These are phyloP conservation scores for Styphnolobium japonicum DNA, from an alignment of 306 rosid genomes.

Conservation along the genomic window DNA sequence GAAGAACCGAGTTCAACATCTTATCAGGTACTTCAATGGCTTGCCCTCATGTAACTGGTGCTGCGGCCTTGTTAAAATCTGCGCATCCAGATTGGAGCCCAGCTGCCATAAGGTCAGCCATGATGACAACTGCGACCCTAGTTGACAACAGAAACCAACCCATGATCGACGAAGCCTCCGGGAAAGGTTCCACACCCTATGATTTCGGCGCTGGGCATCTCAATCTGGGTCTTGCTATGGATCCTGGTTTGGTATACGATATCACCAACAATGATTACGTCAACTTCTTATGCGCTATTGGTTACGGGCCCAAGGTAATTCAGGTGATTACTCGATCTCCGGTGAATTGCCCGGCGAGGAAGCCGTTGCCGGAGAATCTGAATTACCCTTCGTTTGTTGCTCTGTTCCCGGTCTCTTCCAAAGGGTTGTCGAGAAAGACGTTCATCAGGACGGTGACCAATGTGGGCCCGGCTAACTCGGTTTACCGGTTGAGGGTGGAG, in stretches of 20 bases:
- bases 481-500: constrained; percentile 43
- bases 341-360: constrained; percentile 44
- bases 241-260: constrained; percentile 68
- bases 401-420: constrained; percentile 34
- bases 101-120: constrained; percentile 61
- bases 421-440: constrained; percentile 38
- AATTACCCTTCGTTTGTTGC: constrained; percentile 65
- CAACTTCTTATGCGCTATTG: constrained; percentile 43
- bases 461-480: constrained; percentile 49
- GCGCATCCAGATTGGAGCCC: constrained; percentile 80
- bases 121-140: constrained; percentile 61
- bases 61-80: constrained; percentile 66
- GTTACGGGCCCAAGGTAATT: constrained; percentile 53
- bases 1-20: constrained; percentile 69
- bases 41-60: constrained; percentile 79
- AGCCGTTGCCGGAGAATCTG: constrained; percentile 53
- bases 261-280: constrained; percentile 53
- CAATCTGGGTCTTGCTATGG: constrained; percentile 59
- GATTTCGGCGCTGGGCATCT: constrained; percentile 71
- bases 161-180: constrained; percentile 59
- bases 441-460: constrained; percentile 60
- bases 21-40: constrained; percentile 84
- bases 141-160: constrained; percentile 43
- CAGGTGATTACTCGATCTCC: constrained; percentile 55
- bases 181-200: constrained; percentile 47